Evolutionary conservation across 441 rosid genomes (phyloP).

Genomic region (Raphanus hybrid): DNA sequence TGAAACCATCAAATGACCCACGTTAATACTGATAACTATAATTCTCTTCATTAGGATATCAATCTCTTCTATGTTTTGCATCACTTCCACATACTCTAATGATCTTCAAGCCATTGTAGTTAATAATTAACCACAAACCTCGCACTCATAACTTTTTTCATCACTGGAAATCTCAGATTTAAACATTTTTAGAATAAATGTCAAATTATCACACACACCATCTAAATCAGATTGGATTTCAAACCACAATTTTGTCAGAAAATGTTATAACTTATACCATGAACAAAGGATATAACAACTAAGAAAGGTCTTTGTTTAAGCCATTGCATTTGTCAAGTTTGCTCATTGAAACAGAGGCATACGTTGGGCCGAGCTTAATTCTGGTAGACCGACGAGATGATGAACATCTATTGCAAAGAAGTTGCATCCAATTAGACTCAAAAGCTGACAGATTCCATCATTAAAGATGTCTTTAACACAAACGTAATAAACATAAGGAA

Average conservation of each 20-base stretch:
- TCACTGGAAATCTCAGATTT: constrained; percentile 43
- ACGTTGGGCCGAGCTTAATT: constrained; percentile 79
- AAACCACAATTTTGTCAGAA: neutral
- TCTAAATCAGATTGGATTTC: constrained; percentile 3
- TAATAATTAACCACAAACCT: constrained; percentile 85
- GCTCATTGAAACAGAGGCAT: constrained; percentile 58
- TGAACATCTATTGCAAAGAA: constrained; percentile 64
- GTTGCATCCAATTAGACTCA: constrained; percentile 10
- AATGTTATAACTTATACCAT: neutral
- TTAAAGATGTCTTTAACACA: neutral
- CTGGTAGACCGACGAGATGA: constrained; percentile 71
- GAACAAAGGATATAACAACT: constrained; percentile 44
- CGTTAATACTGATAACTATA: neutral
- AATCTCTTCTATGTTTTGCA: neutral
- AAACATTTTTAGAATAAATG: neutral
- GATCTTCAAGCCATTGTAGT: constrained; percentile 85
- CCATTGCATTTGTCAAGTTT: constrained; percentile 38
- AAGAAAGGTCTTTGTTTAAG: constrained; percentile 72
- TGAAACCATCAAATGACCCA: neutral
- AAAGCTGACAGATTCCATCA: neutral
- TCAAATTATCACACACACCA: neutral
- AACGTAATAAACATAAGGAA: neutral
- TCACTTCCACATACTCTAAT: constrained; percentile 68
- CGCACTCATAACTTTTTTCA: constrained; percentile 79
- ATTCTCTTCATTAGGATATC: neutral